phyloP scores from a whole-genome alignment of 805 yeast genomes.

The Wickerhamomyces strasburgensis region DNA sequence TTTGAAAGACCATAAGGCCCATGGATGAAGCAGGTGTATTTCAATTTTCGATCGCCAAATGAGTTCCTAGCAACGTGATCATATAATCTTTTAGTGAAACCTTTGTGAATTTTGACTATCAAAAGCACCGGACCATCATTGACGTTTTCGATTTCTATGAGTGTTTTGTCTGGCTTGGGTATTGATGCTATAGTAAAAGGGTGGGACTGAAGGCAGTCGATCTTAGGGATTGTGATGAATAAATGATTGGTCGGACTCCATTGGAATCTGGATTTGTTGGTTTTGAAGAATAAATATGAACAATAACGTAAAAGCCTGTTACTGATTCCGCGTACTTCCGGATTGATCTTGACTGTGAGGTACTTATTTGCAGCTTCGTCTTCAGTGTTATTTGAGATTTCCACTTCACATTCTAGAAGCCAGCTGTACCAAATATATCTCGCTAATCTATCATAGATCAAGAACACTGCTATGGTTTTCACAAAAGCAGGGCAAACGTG shows the following conservation, averaged over 20 bases:
- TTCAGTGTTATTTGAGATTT: constrained; percentile 1
- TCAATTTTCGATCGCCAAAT: constrained; percentile 1
- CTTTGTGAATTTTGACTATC: constrained; percentile 19
- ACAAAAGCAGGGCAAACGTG: constrained; percentile 23
- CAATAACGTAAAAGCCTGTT: not conserved
- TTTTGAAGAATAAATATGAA: constrained; percentile 8
- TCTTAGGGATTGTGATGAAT: constrained; percentile 20
- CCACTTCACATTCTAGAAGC: constrained; percentile 13
- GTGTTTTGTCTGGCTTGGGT: constrained; percentile 3
- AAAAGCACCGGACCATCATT: constrained; percentile 6
- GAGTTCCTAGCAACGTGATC: constrained; percentile 1
- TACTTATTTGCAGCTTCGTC: constrained; percentile 6
- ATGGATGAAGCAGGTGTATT: constrained; percentile 20
- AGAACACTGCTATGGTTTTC: constrained; percentile 8
- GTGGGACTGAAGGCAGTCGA: constrained; percentile 20
- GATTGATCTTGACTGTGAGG: constrained; percentile 13
- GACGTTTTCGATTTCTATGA: constrained; percentile 1
- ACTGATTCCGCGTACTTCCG: not conserved
- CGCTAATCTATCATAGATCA: constrained; percentile 18
- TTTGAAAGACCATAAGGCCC: constrained; percentile 26
- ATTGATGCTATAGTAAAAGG: constrained; percentile 27
- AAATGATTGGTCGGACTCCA: constrained; percentile 23
- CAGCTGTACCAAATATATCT: constrained; percentile 14
- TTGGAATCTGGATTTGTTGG: constrained; percentile 7
- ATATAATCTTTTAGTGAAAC: constrained; percentile 21